These are phyloP conservation scores for Passalora sequoiae DNA, from an alignment of 2,329 filamentous ascomycete species.

Conservation along the genomic window DNA sequence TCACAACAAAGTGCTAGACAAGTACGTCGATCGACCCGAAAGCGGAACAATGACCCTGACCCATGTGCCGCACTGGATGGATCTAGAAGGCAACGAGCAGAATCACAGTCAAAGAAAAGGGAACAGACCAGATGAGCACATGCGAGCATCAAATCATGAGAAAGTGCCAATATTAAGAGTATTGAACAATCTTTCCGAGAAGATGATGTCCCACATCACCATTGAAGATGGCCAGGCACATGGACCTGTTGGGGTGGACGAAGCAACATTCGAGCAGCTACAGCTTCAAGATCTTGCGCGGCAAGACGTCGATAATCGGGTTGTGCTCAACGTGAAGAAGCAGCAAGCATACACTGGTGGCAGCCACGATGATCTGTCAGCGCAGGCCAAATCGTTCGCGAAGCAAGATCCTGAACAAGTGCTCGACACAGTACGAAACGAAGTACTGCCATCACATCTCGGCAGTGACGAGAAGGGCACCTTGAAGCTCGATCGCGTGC, in stretches of 20 bases:
- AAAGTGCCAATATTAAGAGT: constrained; percentile 86
- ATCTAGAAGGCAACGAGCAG: constrained; percentile 90
- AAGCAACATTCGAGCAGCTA: constrained; percentile 68
- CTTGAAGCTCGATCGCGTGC: constrained; percentile 53
- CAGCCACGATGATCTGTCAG: constrained; percentile 40
- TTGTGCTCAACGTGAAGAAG: constrained; percentile 82
- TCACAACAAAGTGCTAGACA: constrained; percentile 74
- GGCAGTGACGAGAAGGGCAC: constrained; percentile 29
- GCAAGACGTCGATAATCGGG: constrained; percentile 66
- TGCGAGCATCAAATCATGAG: constrained; percentile 67
- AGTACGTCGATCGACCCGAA: constrained; percentile 69
- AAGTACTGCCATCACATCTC: constrained; percentile 49
- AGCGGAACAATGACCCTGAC: constrained; percentile 46
- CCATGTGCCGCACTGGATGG: constrained; percentile 80
- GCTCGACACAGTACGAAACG: constrained; percentile 57
- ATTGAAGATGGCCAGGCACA: constrained; percentile 68
- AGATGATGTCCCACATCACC: constrained; percentile 82
- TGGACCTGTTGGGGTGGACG: constrained; percentile 62
- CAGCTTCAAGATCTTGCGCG: constrained; percentile 74
- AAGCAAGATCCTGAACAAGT: constrained; percentile 66
- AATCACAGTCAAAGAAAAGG: constrained; percentile 83
- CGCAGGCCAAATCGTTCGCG: constrained; percentile 55
- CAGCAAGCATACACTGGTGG: constrained; percentile 74
- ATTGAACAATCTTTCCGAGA: constrained; percentile 85
- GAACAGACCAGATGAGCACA: constrained; percentile 83